Evolutionary conservation across 352 stramenopile species (phyloP).

Genomic region (Globisporangium abappressorium): DNA sequence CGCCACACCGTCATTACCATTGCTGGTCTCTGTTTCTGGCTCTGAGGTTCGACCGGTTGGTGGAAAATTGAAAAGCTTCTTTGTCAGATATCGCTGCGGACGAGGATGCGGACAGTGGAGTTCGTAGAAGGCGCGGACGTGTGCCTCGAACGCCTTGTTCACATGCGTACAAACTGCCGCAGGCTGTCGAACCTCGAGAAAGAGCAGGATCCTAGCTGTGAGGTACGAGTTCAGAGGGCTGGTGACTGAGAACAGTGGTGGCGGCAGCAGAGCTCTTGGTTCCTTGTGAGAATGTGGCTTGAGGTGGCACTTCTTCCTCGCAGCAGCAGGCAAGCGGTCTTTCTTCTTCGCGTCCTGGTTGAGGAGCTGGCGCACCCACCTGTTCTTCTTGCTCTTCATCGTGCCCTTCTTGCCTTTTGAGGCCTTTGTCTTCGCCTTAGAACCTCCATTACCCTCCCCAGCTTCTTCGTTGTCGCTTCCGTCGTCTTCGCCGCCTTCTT

Average conservation of each 20-base stretch:
- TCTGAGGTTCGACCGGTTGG: too few species aligned
- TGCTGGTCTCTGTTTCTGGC: neutral
- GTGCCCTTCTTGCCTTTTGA: constrained; percentile 5
- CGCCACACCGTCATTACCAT: neutral
- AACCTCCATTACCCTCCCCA: neutral
- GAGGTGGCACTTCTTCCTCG: neutral
- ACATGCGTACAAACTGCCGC: constrained; percentile 28
- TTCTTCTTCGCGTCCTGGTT: constrained; percentile 12
- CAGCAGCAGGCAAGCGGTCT: constrained; percentile 2
- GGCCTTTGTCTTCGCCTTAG: neutral
- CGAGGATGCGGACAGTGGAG: constrained; percentile 36
- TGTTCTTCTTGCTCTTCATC: constrained; percentile 6
- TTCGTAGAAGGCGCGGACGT: constrained; percentile 38
- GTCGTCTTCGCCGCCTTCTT: neutral
- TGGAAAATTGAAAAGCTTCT: constrained; percentile 17
- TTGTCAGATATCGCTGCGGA: constrained; percentile 30
- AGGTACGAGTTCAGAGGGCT: constrained; percentile 22
- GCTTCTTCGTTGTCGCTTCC: neutral
- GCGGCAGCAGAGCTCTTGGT: constrained; percentile 9
- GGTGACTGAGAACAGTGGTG: constrained; percentile 24
- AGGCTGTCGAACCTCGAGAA: constrained; percentile 31
- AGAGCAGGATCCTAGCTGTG: constrained; percentile 35
- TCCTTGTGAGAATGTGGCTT: neutral
- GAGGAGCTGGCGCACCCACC: constrained; percentile 13
- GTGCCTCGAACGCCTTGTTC: constrained; percentile 29